Conservation (phyloP, 1,284 basidiomycete species). For the Sanghuangporus weigelae region DNA sequence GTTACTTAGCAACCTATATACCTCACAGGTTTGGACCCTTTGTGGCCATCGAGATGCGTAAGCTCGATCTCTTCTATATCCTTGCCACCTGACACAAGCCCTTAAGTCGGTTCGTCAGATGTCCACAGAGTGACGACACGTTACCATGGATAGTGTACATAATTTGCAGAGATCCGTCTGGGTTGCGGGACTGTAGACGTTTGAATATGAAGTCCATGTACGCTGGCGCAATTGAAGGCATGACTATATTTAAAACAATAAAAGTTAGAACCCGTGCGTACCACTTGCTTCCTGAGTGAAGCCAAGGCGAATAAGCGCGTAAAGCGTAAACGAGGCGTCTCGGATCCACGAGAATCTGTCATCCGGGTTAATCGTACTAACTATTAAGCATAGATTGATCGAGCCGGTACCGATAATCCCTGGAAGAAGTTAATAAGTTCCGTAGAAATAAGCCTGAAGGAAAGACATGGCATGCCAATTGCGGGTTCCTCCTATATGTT, state of each 20-base stretch:
- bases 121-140: neutral
- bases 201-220: constrained; percentile 90
- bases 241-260: too few relatives aligned
- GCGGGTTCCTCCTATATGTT: constrained; percentile 81
- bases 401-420: constrained; percentile 61
- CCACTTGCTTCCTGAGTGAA: constrained; percentile 87
- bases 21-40: constrained; percentile 74
- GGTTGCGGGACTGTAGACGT: constrained; percentile 74
- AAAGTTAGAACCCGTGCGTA: constrained; percentile 27
- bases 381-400: neutral
- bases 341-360: constrained; percentile 82
- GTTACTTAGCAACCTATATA: constrained; percentile 20
- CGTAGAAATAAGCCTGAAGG: neutral
- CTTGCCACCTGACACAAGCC: constrained; percentile 53
- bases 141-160: constrained; percentile 85
- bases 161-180: constrained; percentile 86
- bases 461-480: constrained; percentile 58
- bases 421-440: constrained; percentile 23
- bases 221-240: constrained; percentile 34
- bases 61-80: constrained; percentile 82
- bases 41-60: constrained; percentile 81
- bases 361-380: neutral
- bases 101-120: neutral
- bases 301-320: constrained; percentile 85
- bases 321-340: constrained; percentile 88